Base-by-base conservation (phyloP, 441 rosid genomes). In the Monsonia emarginata region DNA sequence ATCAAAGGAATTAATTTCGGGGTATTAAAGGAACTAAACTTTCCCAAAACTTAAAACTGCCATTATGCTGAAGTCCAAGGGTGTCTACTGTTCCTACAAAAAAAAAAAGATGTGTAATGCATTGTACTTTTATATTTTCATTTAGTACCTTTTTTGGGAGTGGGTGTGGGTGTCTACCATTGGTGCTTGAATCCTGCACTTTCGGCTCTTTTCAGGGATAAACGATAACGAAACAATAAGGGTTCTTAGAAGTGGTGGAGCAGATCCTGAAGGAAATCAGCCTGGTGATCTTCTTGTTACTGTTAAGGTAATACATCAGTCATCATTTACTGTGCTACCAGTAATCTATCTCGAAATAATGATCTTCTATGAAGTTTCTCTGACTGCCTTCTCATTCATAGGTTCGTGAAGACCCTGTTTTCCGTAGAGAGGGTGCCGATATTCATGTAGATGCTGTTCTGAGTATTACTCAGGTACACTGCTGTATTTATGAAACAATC, bases 351-450 rank as follows among this genome's bases (percentile, higher is more conserved):
- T 13, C 67, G 50, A 8, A 18, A 50, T 22, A 57, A 24, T 24
- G 26, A 22, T 19, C 61, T 57, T 2, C 5, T 57, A 57, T 25
- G 56, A 10, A 5, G 58, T 25, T n/a, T 22, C 10, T 57, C 1
- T n/a, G n/a, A n/a, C n/a, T n/a, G n/a, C n/a, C n/a, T n/a, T n/a
- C n/a, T 57, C 24, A 5, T 57, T 57, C 65, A 65, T 69, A 94
- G 99, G 96, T 94, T 44, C 88, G 88, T 30, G 94, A 91, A 78
- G 99, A 94, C 77, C 96, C 97, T 46, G 87, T 94, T 54, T 95
- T 95, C 81, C 97, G 97, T 25, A 86, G 98, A 85, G 95, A 91
- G 67, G 97, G 97, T 60, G 83, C 95, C 8, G 83, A 89, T 72
- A 86, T 91, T 80, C 98, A 91, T 69, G 97, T 91, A 38, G 96